These are phyloP conservation scores for Neocatenulostroma microsporum DNA, from an alignment of 2,329 filamentous ascomycete species.

Conservation along the genomic window DNA sequence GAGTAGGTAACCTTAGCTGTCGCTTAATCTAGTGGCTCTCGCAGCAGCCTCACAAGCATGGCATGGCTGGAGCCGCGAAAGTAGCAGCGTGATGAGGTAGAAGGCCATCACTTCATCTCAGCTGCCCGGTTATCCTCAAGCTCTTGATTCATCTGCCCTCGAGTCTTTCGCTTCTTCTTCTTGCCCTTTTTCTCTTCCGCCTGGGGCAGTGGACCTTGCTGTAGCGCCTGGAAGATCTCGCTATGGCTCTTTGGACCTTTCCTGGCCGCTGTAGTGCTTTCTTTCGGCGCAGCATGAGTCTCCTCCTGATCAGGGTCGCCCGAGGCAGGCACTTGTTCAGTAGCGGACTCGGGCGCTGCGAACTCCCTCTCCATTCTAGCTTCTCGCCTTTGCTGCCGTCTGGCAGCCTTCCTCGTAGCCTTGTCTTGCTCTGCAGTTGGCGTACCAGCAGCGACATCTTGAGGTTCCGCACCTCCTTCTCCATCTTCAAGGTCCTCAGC, in stretches of 20 bases:
- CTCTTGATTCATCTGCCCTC: slow-evolving; percentile 4
- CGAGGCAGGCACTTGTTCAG: not conserved
- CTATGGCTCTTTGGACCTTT: slow-evolving; percentile 13
- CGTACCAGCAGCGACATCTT: not conserved
- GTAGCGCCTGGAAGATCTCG: slow-evolving; percentile 19
- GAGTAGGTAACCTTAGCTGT: too few species aligned
- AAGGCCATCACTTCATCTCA: slow-evolving; percentile 13
- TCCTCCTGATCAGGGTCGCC: not conserved
- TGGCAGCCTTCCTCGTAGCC: slow-evolving; percentile 5
- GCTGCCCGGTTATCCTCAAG: slow-evolving; percentile 11
- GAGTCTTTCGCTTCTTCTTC: slow-evolving; percentile 12
- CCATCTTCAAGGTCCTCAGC: slow-evolving; percentile 5
- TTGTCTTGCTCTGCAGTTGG: not conserved
- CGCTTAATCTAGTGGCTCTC: too few species aligned
- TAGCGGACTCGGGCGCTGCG: not conserved
- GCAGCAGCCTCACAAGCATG: too few species aligned
- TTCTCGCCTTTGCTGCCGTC: slow-evolving; percentile 5
- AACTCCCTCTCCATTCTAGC: not conserved
- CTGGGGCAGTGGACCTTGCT: slow-evolving; percentile 22
- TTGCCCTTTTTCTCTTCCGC: slow-evolving; percentile 24
- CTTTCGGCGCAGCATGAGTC: not conserved
- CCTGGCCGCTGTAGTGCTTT: not conserved
- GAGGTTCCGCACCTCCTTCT: slow-evolving; percentile 4
- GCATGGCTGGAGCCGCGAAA: too few species aligned
- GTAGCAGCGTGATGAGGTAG: too few species aligned